Base-by-base conservation (phyloP, 352 stramenopile species). In the Plasmopara halstedii region DNA sequence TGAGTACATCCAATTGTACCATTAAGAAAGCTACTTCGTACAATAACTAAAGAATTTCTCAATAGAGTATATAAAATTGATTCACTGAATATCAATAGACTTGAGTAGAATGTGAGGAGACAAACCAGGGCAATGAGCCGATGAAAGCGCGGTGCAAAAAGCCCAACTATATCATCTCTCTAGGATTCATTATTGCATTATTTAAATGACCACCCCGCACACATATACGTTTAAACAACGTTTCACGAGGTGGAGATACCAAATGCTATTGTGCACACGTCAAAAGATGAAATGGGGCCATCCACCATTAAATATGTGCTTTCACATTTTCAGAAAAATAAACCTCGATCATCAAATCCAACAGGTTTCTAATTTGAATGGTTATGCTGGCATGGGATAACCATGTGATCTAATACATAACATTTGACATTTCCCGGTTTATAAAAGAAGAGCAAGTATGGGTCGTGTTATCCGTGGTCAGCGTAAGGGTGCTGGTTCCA, bases 401-500 rank as follows among this genome's bases (percentile, higher is more conserved):
- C n/a, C n/a, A n/a, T 27, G 61, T 20, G 23, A 20, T 15, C 46
- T 35, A 22, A 27, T 10, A 29, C 25, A 2, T 11, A 11, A 11
- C 18, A 21, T 88, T 85, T 75, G 75, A 87, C 79, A 87, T 87
- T 88, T 81, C 67, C 71, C 58, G 63, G 60, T 57, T n/a, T 58
- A 18, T 58, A 52, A 69, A 62, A 58, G 35, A 49, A 50, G 50
- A 72, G 62, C 51, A 66, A 62, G 46, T 35, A 92, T 92, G 78
- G 81, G 81, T 89, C 81, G 81, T 62, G 81, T 92, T 68, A 89
- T 92, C 70, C 77, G 77, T 80, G 81, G 74, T 60, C 81, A 92
- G 65, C 81, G 81, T 85, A 92, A 92, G 70, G 81, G 81, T 69
- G 81, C 81, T 51, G 81, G 81, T 60, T 61, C 53, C 43, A 84